These are phyloP conservation scores for Farysia itapuensis DNA, from an alignment of 1,284 basidiomycete genomes.

Conservation along the genomic window DNA sequence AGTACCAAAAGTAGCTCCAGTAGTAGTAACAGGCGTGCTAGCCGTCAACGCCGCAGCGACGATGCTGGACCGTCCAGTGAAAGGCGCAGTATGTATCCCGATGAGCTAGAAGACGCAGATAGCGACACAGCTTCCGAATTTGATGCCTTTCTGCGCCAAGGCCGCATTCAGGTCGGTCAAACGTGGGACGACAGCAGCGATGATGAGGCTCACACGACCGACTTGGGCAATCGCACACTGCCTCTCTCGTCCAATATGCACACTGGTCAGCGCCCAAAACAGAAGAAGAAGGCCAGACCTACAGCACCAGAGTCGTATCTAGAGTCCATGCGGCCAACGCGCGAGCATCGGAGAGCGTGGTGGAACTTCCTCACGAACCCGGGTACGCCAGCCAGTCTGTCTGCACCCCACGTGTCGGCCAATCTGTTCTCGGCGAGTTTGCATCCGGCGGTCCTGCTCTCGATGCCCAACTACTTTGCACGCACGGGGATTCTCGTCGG, in stretches of 20 bases:
- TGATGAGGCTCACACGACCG: slow-evolving; percentile 15
- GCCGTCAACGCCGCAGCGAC: too few relatives aligned
- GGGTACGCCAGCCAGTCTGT: slow-evolving; percentile 46
- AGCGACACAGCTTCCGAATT: slow-evolving; percentile 30
- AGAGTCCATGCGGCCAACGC: slow-evolving; percentile 14
- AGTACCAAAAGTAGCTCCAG: not conserved
- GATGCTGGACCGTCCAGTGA: too few relatives aligned
- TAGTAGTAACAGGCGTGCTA: too few relatives aligned
- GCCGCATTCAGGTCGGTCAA: slow-evolving; percentile 28
- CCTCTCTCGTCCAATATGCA: slow-evolving; percentile 8
- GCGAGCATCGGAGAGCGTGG: slow-evolving; percentile 28
- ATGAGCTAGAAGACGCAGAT: slow-evolving; percentile 37
- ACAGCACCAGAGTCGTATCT: slow-evolving; percentile 13
- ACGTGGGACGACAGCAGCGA: slow-evolving; percentile 46
- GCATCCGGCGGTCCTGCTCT: slow-evolving; percentile 54
- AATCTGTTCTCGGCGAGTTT: slow-evolving; percentile 54
- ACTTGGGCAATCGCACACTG: slow-evolving; percentile 11
- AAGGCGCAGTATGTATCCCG: slow-evolving; percentile 4
- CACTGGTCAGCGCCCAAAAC: slow-evolving; percentile 1
- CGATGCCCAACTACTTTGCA: slow-evolving; percentile 55
- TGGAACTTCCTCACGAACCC: slow-evolving; percentile 42
- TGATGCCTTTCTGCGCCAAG: slow-evolving; percentile 21
- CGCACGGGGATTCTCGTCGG: slow-evolving; percentile 42
- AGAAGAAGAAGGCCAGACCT: slow-evolving; percentile 1
- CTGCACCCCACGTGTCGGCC: slow-evolving; percentile 48